Evolutionary conservation across 2,329 filamentous ascomycete species (phyloP).

Genomic region (Botrytis medusae): DNA sequence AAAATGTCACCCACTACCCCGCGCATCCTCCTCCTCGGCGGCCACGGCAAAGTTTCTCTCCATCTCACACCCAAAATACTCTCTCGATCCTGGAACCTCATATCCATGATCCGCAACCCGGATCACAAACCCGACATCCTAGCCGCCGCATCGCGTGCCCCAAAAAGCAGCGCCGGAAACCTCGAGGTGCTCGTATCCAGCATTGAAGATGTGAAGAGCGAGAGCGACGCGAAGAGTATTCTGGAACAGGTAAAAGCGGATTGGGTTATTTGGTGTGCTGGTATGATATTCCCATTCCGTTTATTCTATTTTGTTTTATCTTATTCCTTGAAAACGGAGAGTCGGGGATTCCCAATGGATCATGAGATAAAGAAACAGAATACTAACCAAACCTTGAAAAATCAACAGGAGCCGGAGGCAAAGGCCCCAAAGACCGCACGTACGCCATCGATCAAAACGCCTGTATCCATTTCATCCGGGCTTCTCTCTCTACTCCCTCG

Average conservation of each 20-base stretch:
- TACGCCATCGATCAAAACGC: conserved; percentile 63
- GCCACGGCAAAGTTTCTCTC: conserved; percentile 77
- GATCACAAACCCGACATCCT: conserved; percentile 66
- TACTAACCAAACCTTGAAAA: not conserved
- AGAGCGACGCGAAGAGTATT: conserved; percentile 61
- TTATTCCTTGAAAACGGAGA: not conserved
- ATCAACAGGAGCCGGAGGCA: conserved; percentile 54
- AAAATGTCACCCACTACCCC: conserved; percentile 20
- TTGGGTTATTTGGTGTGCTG: conserved; percentile 68
- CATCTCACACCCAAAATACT: conserved; percentile 75
- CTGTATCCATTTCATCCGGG: conserved; percentile 61
- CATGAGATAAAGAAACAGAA: not conserved
- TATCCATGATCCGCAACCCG: conserved; percentile 72
- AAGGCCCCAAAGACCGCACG: conserved; percentile 57
- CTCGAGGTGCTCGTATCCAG: conserved; percentile 69
- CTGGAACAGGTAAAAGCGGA: conserved; percentile 61
- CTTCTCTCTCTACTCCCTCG: conserved; percentile 53
- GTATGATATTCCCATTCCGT: conserved; percentile 42
- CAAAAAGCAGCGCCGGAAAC: conserved; percentile 52
- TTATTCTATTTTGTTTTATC: not conserved
- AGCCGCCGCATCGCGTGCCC: conserved; percentile 40
- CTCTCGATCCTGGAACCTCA: conserved; percentile 72
- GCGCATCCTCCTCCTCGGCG: conserved; percentile 61
- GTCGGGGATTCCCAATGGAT: no score
- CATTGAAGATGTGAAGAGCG: conserved; percentile 67